Evolutionary conservation across 2,329 filamentous ascomycete species (phyloP).

Genomic region (Orbilia quercus): DNA sequence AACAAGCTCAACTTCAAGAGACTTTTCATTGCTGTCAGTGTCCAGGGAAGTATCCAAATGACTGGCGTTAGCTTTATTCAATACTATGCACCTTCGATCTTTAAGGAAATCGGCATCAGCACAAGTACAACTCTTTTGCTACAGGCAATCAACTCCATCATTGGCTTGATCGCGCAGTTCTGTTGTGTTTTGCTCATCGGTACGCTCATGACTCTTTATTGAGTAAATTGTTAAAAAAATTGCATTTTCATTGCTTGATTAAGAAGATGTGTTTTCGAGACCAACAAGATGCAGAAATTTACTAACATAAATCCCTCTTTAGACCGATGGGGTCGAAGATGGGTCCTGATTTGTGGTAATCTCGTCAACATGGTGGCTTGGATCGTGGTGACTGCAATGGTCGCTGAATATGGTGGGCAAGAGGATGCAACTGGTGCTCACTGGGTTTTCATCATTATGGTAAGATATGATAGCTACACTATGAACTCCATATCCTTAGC

Average conservation of each 20-base stretch:
- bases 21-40: conserved; percentile 74
- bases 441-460: conserved; percentile 78
- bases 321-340: conserved; percentile 76
- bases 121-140: conserved; percentile 76
- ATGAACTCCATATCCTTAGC: no score
- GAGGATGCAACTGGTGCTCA: conserved; percentile 67
- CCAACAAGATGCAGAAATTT: background rate
- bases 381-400: conserved; percentile 72
- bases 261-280: background rate
- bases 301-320: background rate
- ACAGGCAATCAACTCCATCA: conserved; percentile 78
- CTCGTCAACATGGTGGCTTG: conserved; percentile 77
- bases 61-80: conserved; percentile 80
- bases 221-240: background rate
- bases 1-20: conserved; percentile 76
- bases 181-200: conserved; percentile 72
- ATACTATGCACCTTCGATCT: conserved; percentile 77
- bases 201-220: background rate
- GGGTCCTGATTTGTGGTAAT: conserved; percentile 78
- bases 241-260: no score
- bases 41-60: conserved; percentile 80
- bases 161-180: conserved; percentile 76
- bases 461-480: no score
- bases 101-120: conserved; percentile 75
- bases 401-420: conserved; percentile 72